These are phyloP conservation scores for Ophiostoma ulmi DNA, from an alignment of 2,329 filamentous ascomycete species.

Conservation along the genomic window DNA sequence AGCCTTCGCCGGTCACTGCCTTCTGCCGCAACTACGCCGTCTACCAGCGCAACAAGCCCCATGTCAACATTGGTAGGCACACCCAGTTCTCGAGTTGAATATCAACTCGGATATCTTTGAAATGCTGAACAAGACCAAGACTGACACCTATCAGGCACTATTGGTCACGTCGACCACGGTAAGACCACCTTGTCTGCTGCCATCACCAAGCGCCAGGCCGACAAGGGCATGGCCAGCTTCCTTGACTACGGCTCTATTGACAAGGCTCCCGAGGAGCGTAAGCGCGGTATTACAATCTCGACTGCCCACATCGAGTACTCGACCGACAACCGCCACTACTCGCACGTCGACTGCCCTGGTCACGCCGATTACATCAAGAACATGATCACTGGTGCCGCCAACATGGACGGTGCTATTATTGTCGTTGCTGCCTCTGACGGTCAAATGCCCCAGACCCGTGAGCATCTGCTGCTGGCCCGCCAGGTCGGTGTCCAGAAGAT, in stretches of 20 bases:
- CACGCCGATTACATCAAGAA: conserved; percentile 99
- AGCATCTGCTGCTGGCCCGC: conserved; percentile 94
- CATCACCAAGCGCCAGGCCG: conserved; percentile 96
- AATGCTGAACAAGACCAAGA: not conserved
- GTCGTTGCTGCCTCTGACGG: conserved; percentile 97
- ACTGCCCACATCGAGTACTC: conserved; percentile 98
- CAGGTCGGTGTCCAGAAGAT: conserved; percentile 98
- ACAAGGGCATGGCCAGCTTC: conserved; percentile 90
- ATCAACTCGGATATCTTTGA: not conserved
- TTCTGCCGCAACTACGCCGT: conserved; percentile 61
- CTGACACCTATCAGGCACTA: conserved; percentile 54
- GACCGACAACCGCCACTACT: conserved; percentile 92
- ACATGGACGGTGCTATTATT: conserved; percentile 99
- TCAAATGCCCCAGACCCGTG: conserved; percentile 99
- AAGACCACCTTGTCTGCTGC: conserved; percentile 99
- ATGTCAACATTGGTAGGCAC: conserved; percentile 78
- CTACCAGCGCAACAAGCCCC: conserved; percentile 88
- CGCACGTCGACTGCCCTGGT: conserved; percentile 98
- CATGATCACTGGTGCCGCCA: conserved; percentile 99
- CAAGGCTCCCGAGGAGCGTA: conserved; percentile 98
- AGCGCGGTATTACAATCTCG: conserved; percentile 99
- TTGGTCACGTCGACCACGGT: conserved; percentile 99
- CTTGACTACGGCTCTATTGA: conserved; percentile 97
- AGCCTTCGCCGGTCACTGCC: conserved; percentile 57
- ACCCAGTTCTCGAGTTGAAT: not conserved